Evolutionary conservation across 1,284 basidiomycete genomes (phyloP).

Genomic region (Ceratobasidium sp.): DNA sequence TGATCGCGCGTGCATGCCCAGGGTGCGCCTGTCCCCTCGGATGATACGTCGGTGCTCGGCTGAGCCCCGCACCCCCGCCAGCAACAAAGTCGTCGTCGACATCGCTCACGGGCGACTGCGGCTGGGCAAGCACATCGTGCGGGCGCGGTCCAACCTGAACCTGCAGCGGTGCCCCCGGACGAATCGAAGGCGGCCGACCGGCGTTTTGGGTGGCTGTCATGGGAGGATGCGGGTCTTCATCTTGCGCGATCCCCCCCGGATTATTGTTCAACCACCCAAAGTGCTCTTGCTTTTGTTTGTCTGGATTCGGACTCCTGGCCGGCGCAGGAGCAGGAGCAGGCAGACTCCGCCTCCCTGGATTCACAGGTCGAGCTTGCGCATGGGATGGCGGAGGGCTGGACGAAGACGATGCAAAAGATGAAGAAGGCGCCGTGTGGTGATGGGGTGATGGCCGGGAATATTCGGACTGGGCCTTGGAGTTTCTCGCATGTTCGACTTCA

Average conservation of each 20-base stretch:
- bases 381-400: constrained; percentile 13
- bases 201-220: constrained; percentile 37
- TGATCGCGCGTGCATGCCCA: constrained; percentile 5
- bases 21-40: constrained; percentile 28
- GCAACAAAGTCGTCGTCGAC: constrained; percentile 12
- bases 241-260: not conserved
- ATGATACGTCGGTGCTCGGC: constrained; percentile 36
- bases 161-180: not conserved
- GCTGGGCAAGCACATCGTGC: constrained; percentile 37
- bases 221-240: constrained; percentile 18
- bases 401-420: constrained; percentile 26
- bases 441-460: constrained; percentile 16
- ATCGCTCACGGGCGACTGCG: constrained; percentile 35
- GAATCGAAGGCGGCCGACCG: not conserved
- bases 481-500: constrained; percentile 12
- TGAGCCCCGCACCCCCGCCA: not conserved
- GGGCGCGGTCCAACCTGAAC: constrained; percentile 42
- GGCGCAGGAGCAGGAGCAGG: not conserved
- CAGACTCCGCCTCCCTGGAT: not conserved
- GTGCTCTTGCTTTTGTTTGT: constrained; percentile 28
- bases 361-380: not conserved
- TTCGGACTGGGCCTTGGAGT: constrained; percentile 39
- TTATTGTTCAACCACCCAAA: constrained; percentile 32
- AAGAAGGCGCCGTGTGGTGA: constrained; percentile 7
- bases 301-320: not conserved